These are phyloP conservation scores for Vitis riparia DNA, from an alignment of 164 flowering plant genomes.

Conservation along the genomic window DNA sequence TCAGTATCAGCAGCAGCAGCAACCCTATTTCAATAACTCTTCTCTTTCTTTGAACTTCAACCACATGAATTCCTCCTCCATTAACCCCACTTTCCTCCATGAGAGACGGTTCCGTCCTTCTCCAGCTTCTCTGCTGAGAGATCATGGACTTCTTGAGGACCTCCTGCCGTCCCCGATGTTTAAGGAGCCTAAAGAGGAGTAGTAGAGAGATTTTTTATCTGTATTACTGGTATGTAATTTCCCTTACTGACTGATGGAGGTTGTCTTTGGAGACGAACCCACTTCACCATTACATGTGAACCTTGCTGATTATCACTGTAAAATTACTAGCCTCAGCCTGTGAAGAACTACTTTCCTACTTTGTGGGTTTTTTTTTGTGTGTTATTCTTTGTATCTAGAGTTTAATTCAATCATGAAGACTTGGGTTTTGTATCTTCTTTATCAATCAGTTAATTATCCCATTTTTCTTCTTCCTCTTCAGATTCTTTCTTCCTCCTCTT, in stretches of 20 bases:
- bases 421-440: constrained; percentile 1
- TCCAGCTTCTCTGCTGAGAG: constrained; percentile 35
- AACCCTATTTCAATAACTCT: constrained; percentile 27
- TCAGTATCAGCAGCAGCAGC: constrained; percentile 26
- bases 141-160: constrained; percentile 78
- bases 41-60: constrained; percentile 24
- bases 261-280: not conserved
- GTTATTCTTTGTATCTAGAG: constrained; percentile 3
- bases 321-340: not conserved
- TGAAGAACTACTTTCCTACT: not conserved
- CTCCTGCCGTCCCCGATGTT: constrained; percentile 55
- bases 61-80: constrained; percentile 4
- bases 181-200: constrained; percentile 29
- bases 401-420: constrained; percentile 1
- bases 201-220: not conserved
- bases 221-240: constrained; percentile 21
- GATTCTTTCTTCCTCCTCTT: not conserved
- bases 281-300: constrained; percentile 3
- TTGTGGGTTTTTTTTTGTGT: not conserved
- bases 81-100: constrained; percentile 14
- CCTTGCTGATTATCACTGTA: not conserved
- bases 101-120: constrained; percentile 30
- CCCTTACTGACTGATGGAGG: constrained; percentile 5
- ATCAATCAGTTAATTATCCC: not conserved
- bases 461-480: not conserved